These are phyloP conservation scores for Aspergillus pseudotamarii DNA, from an alignment of 2,329 filamentous ascomycete species.

Conservation along the genomic window DNA sequence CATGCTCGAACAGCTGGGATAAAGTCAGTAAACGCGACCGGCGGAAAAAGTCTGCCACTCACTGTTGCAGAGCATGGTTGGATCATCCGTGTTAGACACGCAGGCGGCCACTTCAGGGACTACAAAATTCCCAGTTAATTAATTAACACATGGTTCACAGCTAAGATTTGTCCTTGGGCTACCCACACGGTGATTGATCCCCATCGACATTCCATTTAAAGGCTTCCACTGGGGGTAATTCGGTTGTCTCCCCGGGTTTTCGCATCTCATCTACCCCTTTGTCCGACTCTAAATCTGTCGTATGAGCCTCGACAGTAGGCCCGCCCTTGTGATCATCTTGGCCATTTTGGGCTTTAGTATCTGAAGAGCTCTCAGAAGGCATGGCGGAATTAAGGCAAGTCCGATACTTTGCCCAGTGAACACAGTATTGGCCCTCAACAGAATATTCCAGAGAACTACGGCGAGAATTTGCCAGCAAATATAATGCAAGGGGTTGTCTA, in stretches of 20 bases:
- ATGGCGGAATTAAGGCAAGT: neutral
- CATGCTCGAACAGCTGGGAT: slow-evolving; percentile 33
- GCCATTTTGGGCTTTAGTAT: neutral
- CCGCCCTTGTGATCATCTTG: neutral
- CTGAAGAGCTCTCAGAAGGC: neutral
- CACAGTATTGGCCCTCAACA: neutral
- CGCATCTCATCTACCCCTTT: neutral
- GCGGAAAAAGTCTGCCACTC: neutral
- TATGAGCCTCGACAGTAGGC: neutral
- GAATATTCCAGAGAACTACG: neutral
- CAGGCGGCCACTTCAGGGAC: slow-evolving; percentile 43
- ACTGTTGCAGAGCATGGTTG: slow-evolving; percentile 37
- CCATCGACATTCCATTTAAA: slow-evolving; percentile 43
- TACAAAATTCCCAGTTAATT: slow-evolving; percentile 15
- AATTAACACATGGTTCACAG: slow-evolving; percentile 2
- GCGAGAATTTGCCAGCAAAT: neutral
- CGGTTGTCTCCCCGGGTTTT: slow-evolving; percentile 26
- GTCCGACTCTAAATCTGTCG: neutral
- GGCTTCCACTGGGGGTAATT: slow-evolving; percentile 39
- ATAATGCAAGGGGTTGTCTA: neutral
- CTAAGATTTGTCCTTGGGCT: neutral
- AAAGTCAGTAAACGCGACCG: neutral
- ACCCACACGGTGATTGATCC: slow-evolving; percentile 41
- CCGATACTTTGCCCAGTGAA: neutral
- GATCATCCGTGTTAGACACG: slow-evolving; percentile 39